Base-by-base conservation (phyloP, 2,329 filamentous ascomycete genomes). In the Pseudogymnoascus sp. region DNA sequence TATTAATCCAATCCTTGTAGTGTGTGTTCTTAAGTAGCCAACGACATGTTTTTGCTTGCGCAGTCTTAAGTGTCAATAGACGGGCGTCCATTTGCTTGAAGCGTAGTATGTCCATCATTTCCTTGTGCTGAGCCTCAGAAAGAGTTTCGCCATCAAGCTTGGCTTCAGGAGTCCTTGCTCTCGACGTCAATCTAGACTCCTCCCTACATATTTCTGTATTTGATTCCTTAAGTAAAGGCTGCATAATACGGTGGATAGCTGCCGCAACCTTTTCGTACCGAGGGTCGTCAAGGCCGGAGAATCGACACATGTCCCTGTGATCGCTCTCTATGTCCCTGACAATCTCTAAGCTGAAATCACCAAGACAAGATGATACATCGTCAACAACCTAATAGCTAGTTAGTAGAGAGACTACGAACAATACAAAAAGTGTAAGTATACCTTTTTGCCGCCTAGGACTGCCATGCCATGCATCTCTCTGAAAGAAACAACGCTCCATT, bases 1-100 rank as follows among this genome's bases (percentile, higher is more conserved):
- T 40, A 62, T 78, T 68, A 7, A 75, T 69, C 79, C 78, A 81
- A 1, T 72, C 64, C 3, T 65, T 61, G 61, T 77, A 80, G 35
- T 74, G 59, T 0, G 65, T 2, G 37, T 69, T 70, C 1, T 71
- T 63, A 0, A 78, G 64, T 0, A 81, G 68, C 79, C 78, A 81
- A 63, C 69, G 67, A 64, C 76, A 80, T 0, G 78, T 78, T 19
- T 70, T 72, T 0, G 65, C 64, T 62, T 79, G 70, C 0, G 77
- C 77, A 0, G 37, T 38, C 37, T 38, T 38, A 14, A 38, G 37
- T 38, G 37, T 40, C 16, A 40, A 19, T 19, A 40, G 37, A 40
- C 37, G 37, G n/a, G 37, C 37, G n/a, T 40, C 37, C 37, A 40
- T 40, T 40, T 40, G 37, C 37, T 19, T 10, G 10, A 40, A 40